Evolutionary conservation across 148 eudicot species (phyloP).

Genomic region (Talinum fruticosum): DNA sequence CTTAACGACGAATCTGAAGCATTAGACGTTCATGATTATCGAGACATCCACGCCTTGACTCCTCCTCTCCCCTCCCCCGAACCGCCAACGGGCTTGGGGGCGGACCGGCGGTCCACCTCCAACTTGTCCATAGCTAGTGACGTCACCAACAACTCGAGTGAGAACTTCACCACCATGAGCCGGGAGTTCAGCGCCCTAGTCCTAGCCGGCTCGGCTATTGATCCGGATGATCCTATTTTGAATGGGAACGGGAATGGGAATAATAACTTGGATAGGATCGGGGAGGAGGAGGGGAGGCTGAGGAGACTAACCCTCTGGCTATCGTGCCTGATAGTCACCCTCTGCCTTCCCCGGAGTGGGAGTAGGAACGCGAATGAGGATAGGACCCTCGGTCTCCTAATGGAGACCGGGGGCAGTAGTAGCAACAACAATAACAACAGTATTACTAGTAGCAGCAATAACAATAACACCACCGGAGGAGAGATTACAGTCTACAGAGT

Average conservation of each 20-base stretch:
- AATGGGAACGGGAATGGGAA: slow-evolving; percentile 8
- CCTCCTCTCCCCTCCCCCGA: not conserved
- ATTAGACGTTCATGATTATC: not conserved
- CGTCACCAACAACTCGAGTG: slow-evolving; percentile 6
- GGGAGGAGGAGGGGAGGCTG: slow-evolving; percentile 50
- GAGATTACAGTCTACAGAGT: slow-evolving; percentile 50
- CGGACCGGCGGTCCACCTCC: not conserved
- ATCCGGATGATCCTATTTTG: not conserved
- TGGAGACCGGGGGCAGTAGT: not conserved
- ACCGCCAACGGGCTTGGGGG: not conserved
- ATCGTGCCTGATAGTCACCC: slow-evolving; percentile 27
- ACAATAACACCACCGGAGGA: slow-evolving; percentile 10
- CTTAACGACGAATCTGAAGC: not conserved
- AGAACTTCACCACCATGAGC: slow-evolving; percentile 8
- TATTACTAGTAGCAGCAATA: not conserved
- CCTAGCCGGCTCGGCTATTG: slow-evolving; percentile 58
- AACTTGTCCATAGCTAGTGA: not conserved
- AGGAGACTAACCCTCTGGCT: slow-evolving; percentile 73
- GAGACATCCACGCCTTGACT: slow-evolving; percentile 3
- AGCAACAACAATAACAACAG: slow-evolving; percentile 7
- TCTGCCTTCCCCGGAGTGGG: not conserved
- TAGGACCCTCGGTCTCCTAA: not conserved
- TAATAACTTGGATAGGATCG: slow-evolving; percentile 50
- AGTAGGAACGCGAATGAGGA: not conserved
- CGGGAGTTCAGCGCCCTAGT: slow-evolving; percentile 43